Evolutionary conservation across 2,329 filamentous ascomycete genomes (phyloP), one percentile per base, ranked within the genome.

Genomic region (Tolypocladium cylindrosporum): DNA sequence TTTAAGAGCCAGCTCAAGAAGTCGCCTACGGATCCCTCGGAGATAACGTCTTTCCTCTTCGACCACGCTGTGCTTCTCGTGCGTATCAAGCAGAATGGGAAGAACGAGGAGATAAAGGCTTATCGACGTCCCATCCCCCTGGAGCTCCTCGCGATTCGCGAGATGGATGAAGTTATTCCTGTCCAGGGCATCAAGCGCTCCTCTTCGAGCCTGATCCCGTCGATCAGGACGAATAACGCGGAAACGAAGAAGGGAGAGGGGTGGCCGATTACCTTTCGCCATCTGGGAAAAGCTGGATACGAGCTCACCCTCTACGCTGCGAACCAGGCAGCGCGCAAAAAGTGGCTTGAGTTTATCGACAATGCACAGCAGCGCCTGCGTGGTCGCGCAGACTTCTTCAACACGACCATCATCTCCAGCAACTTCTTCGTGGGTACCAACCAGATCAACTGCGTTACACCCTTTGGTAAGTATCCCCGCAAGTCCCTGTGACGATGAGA

Each of bases 271-370:
- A 97, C 93, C 2, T 99, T 99, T 79, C 87, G 90, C 65, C 91
- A 97, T 78, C 81, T 99, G 60, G 94, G 94, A 54, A 97, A 96
- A 74, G 92, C 91, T 57, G 94, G 93, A 39, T 99, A 97, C 69
- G 93, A 97, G 70, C 78, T 91, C 66, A 94, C 92, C 4, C 80
- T 99, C 5, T 97, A 88, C 72, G 93, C 91, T 53, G 86, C 88
- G 11, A 95, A 90, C 59, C 87, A 90, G 65, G 88, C 90, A 10
- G 90, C 91, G 34, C 84, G 94, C 59, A 90, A 93, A 71, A 99
- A 97, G 74, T 99, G 94, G 88, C 91, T 99, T 70, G 92, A 99
- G 74, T 87, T 90, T 68, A 97, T 99, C 66, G 91, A 96, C 67
- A 82, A 86, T 55, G 91, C 96, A 64, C 95, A 99, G 72, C 86